Conservation (phyloP, 352 stramenopile genomes). For the Elongisporangium anandrum region DNA sequence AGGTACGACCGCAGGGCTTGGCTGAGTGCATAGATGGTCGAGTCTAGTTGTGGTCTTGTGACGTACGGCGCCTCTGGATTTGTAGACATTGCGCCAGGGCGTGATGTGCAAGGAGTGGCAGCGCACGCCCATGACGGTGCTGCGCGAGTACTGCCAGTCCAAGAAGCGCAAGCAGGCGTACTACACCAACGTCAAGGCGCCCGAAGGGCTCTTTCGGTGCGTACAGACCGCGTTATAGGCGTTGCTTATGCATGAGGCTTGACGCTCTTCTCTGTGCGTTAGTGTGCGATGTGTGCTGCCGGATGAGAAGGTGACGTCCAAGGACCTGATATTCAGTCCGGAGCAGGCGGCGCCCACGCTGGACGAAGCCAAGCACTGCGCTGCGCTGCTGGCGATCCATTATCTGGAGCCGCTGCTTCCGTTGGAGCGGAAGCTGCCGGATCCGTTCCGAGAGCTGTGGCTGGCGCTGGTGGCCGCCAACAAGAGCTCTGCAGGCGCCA, state of each 20-base stretch:
- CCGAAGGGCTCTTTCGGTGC: conserved; percentile 29
- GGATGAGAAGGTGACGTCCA: conserved; percentile 91
- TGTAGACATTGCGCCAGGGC: conserved; percentile 63
- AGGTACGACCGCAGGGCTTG: conserved; percentile 22
- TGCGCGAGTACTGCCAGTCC: conserved; percentile 92
- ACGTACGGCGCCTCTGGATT: neutral
- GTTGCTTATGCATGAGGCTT: conserved; percentile 1
- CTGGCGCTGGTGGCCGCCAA: conserved; percentile 29
- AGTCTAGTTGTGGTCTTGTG: neutral
- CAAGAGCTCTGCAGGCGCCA: neutral
- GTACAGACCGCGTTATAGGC: conserved; percentile 3
- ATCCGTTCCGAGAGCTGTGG: conserved; percentile 96
- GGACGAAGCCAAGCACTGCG: conserved; percentile 91
- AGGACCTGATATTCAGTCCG: conserved; percentile 93
- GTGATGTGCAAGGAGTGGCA: conserved; percentile 93
- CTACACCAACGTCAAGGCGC: conserved; percentile 48
- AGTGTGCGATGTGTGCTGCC: conserved; percentile 86
- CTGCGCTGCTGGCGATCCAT: conserved; percentile 91
- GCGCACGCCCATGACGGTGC: conserved; percentile 90
- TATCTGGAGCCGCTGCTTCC: conserved; percentile 92
- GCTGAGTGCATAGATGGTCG: neutral
- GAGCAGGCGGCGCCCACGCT: conserved; percentile 71
- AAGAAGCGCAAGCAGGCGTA: conserved; percentile 85
- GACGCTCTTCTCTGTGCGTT: conserved; percentile 2
- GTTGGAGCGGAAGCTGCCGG: conserved; percentile 94